Percentiles rank a stretch among this genome's conserved stretches.
phyloP scores from a whole-genome alignment of 2,329 filamentous ascomycete genomes.

The Lecanoromycetidae sp. region DNA sequence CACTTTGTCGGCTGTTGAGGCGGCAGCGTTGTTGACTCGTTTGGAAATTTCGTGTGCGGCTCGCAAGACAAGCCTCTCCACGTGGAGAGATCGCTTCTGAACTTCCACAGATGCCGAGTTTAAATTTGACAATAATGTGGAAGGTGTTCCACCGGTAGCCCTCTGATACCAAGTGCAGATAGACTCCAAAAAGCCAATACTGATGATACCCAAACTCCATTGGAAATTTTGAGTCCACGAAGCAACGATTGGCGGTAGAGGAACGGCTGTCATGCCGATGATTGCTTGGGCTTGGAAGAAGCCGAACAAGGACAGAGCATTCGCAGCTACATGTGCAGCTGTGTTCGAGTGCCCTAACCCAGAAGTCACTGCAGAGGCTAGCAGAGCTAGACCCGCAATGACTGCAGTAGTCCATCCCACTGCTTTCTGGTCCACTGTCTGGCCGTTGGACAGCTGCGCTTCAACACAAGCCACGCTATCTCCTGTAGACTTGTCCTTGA shows the following conservation, averaged over 20 bases:
- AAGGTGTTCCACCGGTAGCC: conserved; percentile 74
- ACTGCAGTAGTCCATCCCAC: conserved; percentile 85
- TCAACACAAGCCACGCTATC: conserved; percentile 72
- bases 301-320: conserved; percentile 82
- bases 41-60: conserved; percentile 27
- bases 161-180: conserved; percentile 95
- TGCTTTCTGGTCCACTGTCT: conserved; percentile 78
- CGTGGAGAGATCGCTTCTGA: conserved; percentile 49
- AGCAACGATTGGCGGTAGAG: conserved; percentile 74
- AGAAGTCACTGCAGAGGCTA: conserved; percentile 78
- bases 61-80: conserved; percentile 42
- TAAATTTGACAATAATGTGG: conserved; percentile 63
- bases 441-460: conserved; percentile 76
- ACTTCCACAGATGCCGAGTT: conserved; percentile 71
- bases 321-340: conserved; percentile 85
- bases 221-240: conserved; percentile 97
- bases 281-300: conserved; percentile 94
- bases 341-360: conserved; percentile 88
- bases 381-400: conserved; percentile 70
- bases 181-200: conserved; percentile 70
- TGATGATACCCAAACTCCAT: conserved; percentile 95
- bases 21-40: conserved; percentile 42
- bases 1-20: conserved; percentile 36
- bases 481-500: conserved; percentile 56
- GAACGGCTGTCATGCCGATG: conserved; percentile 69